phyloP scores from a whole-genome alignment of 2,329 filamentous ascomycete genomes.

The Aspergillus latus region DNA sequence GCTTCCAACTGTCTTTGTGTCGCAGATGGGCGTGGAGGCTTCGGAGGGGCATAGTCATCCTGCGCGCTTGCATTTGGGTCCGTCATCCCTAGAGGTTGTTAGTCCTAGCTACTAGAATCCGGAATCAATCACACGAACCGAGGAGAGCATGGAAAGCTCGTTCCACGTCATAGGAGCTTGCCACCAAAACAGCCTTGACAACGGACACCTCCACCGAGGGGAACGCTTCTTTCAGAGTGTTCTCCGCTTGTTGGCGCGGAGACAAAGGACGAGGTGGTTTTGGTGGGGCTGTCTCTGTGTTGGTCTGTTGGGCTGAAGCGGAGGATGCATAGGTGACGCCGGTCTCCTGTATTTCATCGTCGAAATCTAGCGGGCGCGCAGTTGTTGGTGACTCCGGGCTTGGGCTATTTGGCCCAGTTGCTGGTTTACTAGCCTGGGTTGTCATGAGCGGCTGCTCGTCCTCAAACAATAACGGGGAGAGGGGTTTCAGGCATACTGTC shows the following conservation, averaged over 20 bases:
- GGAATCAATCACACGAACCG: slow-evolving; percentile 53
- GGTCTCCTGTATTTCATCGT: slow-evolving; percentile 54
- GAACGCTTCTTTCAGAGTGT: slow-evolving; percentile 90
- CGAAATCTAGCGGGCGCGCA: slow-evolving; percentile 57
- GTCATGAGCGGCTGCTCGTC: slow-evolving; percentile 16
- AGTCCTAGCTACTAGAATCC: neutral
- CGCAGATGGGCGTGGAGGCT: slow-evolving; percentile 72
- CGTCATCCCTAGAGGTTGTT: slow-evolving; percentile 63
- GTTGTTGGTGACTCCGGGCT: slow-evolving; percentile 56
- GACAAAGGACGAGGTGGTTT: slow-evolving; percentile 84
- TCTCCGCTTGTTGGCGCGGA: slow-evolving; percentile 79
- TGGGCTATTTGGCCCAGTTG: slow-evolving; percentile 32
- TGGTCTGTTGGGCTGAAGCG: slow-evolving; percentile 27
- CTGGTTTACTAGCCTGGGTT: slow-evolving; percentile 37
- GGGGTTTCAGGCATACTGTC: slow-evolving; percentile 26
- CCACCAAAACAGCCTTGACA: slow-evolving; percentile 81
- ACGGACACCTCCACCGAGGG: slow-evolving; percentile 76
- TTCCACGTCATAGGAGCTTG: slow-evolving; percentile 84
- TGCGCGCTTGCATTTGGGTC: slow-evolving; percentile 67
- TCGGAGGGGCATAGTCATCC: slow-evolving; percentile 64
- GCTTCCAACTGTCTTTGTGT: slow-evolving; percentile 80
- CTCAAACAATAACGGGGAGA: slow-evolving; percentile 12
- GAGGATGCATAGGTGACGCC: slow-evolving; percentile 29
- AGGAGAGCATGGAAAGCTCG: slow-evolving; percentile 93
- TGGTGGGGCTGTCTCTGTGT: slow-evolving; percentile 56